A percentile compares a stretch with the other conserved stretches of the same genome.
Conservation (phyloP, 495 filamentous ascomycete genomes). For the Letharia columbiana region DNA sequence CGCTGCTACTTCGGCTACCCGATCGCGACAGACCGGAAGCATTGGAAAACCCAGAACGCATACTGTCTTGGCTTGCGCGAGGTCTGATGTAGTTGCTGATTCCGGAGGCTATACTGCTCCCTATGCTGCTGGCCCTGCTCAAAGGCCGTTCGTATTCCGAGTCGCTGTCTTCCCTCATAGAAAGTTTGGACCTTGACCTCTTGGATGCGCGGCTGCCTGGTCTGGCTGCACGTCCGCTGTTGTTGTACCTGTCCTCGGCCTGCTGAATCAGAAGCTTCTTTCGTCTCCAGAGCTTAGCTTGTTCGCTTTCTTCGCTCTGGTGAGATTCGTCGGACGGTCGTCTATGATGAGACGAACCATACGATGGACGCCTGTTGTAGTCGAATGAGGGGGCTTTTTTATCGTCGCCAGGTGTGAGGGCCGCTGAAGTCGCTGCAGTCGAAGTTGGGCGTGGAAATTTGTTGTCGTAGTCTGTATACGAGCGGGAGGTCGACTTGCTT, state of each 20-base stretch:
- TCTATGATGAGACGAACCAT: conserved; percentile 8
- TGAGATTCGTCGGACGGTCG: conserved; percentile 8
- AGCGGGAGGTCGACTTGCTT: conserved; percentile 26
- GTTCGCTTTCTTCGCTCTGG: conserved; percentile 12
- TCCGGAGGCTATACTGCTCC: conserved; percentile 19
- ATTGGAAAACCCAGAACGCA: conserved; percentile 18
- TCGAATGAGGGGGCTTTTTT: conserved; percentile 11
- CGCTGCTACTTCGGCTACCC: conserved; percentile 24
- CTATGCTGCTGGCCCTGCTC: conserved; percentile 21
- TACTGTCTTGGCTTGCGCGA: conserved; percentile 21
- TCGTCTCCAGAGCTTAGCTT: conserved; percentile 22
- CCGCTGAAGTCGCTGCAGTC: conserved; percentile 24
- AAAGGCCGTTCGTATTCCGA: conserved; percentile 9
- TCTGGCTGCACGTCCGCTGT: conserved; percentile 21
- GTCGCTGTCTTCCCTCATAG: conserved; percentile 8
- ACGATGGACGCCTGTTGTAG: conserved; percentile 10
- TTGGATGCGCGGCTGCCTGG: conserved; percentile 15
- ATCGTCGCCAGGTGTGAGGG: conserved; percentile 22
- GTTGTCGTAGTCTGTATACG: conserved; percentile 24
- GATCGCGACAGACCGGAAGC: conserved; percentile 14
- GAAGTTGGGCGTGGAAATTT: conserved; percentile 19
- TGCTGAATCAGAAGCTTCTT: conserved; percentile 20
- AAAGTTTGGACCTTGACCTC: conserved; percentile 7
- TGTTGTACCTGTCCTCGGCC: conserved; percentile 19
- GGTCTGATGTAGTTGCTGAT: conserved; percentile 25